A percentile compares a stretch with the other conserved stretches of the same genome.
These are phyloP conservation scores for Abelmoschus esculentus DNA, from an alignment of 345 rosid genomes.

Conservation along the genomic window DNA sequence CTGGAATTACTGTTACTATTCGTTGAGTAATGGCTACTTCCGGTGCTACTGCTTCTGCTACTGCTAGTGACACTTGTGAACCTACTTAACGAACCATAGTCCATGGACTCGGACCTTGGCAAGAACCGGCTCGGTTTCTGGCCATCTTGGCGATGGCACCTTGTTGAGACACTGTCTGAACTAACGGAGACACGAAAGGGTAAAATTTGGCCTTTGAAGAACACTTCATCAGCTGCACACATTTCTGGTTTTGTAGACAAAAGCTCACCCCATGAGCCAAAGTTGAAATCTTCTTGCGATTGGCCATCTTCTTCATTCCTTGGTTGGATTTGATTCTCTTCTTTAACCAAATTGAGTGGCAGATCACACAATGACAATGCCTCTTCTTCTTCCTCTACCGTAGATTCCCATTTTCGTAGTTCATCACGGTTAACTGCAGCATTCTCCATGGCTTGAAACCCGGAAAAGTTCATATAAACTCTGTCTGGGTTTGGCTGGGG, in stretches of 20 bases:
- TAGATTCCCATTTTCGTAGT: slow-evolving; percentile 9
- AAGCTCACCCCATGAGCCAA: background rate
- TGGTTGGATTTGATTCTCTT: background rate
- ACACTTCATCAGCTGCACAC: background rate
- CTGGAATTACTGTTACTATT: background rate
- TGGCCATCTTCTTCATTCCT: background rate
- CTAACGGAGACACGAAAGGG: background rate
- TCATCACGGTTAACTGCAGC: slow-evolving; percentile 3
- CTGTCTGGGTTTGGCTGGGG: background rate
- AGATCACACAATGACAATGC: background rate
- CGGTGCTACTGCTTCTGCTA: slow-evolving; percentile 40
- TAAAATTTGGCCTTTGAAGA: background rate
- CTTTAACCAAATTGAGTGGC: background rate
- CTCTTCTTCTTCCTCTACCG: slow-evolving; percentile 8
- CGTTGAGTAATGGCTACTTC: slow-evolving; percentile 14
- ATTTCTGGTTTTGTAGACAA: background rate
- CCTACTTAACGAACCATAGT: slow-evolving; percentile 19
- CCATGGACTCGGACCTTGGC: slow-evolving; percentile 53
- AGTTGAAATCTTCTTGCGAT: background rate
- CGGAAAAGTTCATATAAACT: background rate
- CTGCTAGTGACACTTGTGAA: slow-evolving; percentile 22
- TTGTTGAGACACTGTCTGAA: background rate
- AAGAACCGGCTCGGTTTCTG: slow-evolving; percentile 17
- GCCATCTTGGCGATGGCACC: background rate
- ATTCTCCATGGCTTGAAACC: slow-evolving; percentile 16